phyloP scores from a whole-genome alignment of 78 protist genomes.

The Acrasis kona region DNA sequence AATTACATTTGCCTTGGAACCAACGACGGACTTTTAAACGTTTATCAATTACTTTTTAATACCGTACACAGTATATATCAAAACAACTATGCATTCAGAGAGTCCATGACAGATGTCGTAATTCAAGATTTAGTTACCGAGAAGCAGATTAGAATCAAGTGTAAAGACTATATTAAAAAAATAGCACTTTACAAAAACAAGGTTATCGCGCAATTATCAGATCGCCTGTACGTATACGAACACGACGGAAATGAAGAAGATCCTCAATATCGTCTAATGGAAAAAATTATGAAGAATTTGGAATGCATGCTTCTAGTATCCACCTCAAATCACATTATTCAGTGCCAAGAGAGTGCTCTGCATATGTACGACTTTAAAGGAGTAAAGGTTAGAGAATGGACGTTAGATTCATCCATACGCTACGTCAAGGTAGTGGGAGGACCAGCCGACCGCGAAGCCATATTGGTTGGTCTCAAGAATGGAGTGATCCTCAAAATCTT shows the following conservation, averaged over 20 bases:
- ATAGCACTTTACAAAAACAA: conserved; percentile 56
- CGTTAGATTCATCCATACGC: conserved; percentile 42
- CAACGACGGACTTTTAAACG: conserved; percentile 40
- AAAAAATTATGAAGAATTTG: conserved; percentile 4
- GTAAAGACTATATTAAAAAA: conserved; percentile 51
- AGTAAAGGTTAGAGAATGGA: conserved; percentile 52
- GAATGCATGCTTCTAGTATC: conserved; percentile 59
- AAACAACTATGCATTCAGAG: conserved; percentile 59
- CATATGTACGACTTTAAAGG: conserved; percentile 23
- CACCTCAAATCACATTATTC: conserved; percentile 24
- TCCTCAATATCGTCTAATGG: background rate
- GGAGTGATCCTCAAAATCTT: conserved; percentile 56
- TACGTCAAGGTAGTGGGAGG: conserved; percentile 76
- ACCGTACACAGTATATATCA: conserved; percentile 68
- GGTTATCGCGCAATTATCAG: conserved; percentile 60
- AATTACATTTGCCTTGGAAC: conserved; percentile 25
- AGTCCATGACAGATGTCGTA: conserved; percentile 60
- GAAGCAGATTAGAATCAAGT: conserved; percentile 22
- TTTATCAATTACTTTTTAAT: conserved; percentile 25
- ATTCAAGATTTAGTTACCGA: conserved; percentile 54
- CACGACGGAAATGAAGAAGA: conserved; percentile 10
- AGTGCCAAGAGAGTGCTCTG: conserved; percentile 32
- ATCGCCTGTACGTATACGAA: conserved; percentile 36
- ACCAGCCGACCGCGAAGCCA: conserved; percentile 34
- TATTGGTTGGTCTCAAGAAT: conserved; percentile 45